Percentiles rank a stretch among this genome's conserved stretches.
phyloP scores from a whole-genome alignment of 2,329 filamentous ascomycete species.

The Fusarium sp. region DNA sequence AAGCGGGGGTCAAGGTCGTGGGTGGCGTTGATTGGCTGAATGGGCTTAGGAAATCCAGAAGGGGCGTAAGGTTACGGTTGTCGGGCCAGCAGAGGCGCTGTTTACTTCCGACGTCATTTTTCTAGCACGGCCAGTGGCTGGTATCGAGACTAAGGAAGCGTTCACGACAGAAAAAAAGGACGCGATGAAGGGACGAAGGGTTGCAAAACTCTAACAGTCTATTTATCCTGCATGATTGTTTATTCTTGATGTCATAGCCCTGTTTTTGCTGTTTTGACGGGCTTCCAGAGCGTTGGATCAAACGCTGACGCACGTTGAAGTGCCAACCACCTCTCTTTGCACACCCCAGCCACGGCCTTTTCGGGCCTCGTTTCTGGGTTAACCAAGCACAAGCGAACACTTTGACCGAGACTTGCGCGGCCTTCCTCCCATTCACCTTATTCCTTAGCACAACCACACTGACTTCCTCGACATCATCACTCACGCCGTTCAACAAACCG shows the following conservation, averaged over 20 bases:
- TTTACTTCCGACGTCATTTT: constrained; percentile 55
- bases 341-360: constrained; percentile 49
- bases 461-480: constrained; percentile 9
- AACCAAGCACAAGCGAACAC: constrained; percentile 44
- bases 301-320: constrained; percentile 19
- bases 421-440: constrained; percentile 14
- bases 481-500: not conserved
- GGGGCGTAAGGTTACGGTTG: constrained; percentile 42
- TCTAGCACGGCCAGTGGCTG: not conserved
- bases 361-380: constrained; percentile 49
- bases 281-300: constrained; percentile 9
- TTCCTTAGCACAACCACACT: constrained; percentile 9
- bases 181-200: not conserved
- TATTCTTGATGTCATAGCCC: not conserved
- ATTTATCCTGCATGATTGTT: not conserved
- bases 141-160: constrained; percentile 1
- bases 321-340: constrained; percentile 39
- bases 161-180: not conserved
- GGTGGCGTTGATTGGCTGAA: constrained; percentile 35
- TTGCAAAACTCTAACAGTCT: not conserved
- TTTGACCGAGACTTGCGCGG: constrained; percentile 29
- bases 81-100: constrained; percentile 37
- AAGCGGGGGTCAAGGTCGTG: constrained; percentile 34
- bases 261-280: not conserved
- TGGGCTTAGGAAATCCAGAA: not conserved